Percentiles rank a stretch among this genome's conserved stretches.
Conservation (phyloP, 306 rosid species). For the Comarum palustre region DNA sequence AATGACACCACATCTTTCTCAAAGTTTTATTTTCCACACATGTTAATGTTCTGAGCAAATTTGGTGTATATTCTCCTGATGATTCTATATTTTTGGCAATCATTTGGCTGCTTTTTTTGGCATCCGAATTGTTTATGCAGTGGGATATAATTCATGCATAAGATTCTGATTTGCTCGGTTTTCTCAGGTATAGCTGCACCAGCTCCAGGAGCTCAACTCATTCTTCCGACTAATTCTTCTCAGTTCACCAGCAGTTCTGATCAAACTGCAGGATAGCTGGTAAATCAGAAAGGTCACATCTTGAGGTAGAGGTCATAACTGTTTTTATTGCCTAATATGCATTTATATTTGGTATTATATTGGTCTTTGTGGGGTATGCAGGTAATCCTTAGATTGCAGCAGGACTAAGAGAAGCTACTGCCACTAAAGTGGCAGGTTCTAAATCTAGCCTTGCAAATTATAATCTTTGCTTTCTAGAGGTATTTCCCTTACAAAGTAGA, state of each 20-base stretch:
- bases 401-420: conserved; percentile 31
- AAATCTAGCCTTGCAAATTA: conserved; percentile 33
- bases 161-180: background rate
- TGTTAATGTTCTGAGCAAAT: background rate
- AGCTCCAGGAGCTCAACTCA: conserved; percentile 12
- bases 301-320: conserved; percentile 15
- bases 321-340: background rate
- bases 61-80: background rate
- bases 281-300: conserved; percentile 18
- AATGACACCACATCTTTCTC: background rate
- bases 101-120: background rate
- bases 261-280: conserved; percentile 27
- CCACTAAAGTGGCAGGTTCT: conserved; percentile 28
- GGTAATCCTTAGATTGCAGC: conserved; percentile 33
- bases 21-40: background rate
- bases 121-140: background rate
- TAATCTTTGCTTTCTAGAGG: conserved; percentile 31
- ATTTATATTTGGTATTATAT: background rate
- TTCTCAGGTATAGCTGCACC: conserved; percentile 23
- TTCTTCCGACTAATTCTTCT: conserved; percentile 26
- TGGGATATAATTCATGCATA: background rate
- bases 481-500: conserved; percentile 5
- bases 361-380: conserved; percentile 15
- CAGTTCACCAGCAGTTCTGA: conserved; percentile 28
- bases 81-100: background rate